phyloP scores from a whole-genome alignment of 371 early-diverging fungal species.

The Apophysomyces trapeziformis region DNA sequence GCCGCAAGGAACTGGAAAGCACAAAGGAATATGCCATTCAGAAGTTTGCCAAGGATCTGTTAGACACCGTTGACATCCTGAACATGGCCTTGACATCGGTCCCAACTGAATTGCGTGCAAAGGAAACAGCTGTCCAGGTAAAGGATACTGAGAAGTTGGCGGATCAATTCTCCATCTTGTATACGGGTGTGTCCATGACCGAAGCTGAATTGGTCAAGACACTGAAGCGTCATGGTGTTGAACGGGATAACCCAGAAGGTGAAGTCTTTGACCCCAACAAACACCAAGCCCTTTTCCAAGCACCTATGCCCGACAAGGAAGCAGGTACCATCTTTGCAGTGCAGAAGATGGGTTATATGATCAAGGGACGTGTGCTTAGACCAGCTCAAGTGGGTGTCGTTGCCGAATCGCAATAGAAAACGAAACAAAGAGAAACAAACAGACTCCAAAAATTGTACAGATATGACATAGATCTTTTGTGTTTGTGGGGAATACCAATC shows the following conservation, averaged over 20 bases:
- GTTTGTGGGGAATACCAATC: too few relatives aligned
- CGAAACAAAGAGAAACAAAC: neutral
- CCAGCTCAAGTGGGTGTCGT: conserved; percentile 98
- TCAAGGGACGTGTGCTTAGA: conserved; percentile 92
- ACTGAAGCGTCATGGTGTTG: conserved; percentile 91
- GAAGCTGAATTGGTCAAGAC: conserved; percentile 83
- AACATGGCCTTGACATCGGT: conserved; percentile 85
- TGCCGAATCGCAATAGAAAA: conserved; percentile 43
- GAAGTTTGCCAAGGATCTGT: conserved; percentile 96
- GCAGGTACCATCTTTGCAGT: conserved; percentile 88
- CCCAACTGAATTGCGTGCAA: conserved; percentile 52
- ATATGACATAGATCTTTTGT: too few relatives aligned
- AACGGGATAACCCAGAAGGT: conserved; percentile 78
- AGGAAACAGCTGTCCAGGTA: conserved; percentile 42
- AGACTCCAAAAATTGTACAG: neutral
- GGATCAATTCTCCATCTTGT: conserved; percentile 78
- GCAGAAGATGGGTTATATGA: conserved; percentile 89
- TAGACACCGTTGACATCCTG: conserved; percentile 93
- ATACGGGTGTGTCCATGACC: conserved; percentile 92
- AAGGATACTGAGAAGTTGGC: conserved; percentile 55
- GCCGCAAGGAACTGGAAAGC: conserved; percentile 83
- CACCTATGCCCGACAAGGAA: conserved; percentile 85
- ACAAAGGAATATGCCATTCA: conserved; percentile 89
- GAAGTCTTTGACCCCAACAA: conserved; percentile 93
- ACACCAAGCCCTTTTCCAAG: conserved; percentile 96